Evolutionary conservation across 2,329 filamentous ascomycete genomes (phyloP), one percentile per base, ranked within the genome.

Genomic region (Fonsecaea multimorphosa): DNA sequence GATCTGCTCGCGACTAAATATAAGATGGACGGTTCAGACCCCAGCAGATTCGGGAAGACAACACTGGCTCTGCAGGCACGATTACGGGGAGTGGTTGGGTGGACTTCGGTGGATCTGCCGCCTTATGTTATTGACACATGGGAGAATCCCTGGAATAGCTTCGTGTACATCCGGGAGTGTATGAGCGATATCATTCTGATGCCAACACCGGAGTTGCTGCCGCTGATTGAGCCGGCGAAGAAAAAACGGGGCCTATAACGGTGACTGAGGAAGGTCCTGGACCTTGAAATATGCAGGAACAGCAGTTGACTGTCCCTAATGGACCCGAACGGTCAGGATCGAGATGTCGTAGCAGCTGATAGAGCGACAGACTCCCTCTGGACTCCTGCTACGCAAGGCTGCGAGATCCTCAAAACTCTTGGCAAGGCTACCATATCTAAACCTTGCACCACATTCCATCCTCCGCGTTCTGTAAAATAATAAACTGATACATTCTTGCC

Each of bases 101-200:
- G 70, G 70, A 63, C 62, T 9, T 68, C 61, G 12, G 61, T 72
- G 16, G 67, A 71, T 44, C 69, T 72, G 4, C 70, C 70, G 6
- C 36, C 60, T 6, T 63, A 72, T 58, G 69, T 72, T 14, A 61
- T 72, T 29, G 63, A 71, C 58, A 72, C 70, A 11, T 69, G 68
- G 69, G 68, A 72, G 16, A 72, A 72, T 57, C 70, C 70, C 16
- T 72, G 70, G 70, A 68, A 63, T 40, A 66, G 68, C 36, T 72
- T 72, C 49, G 68, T 66, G 31, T 71, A 70, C 52, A 67, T 72
- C 58, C 49, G 69, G 49, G 63, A 71, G 36, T 70, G 66, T 34
- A 72, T 72, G 70, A 68, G 65, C 52, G 69, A 70, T 27, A 65
- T 72, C 40, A 63, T 72, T 9, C 44, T 72, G 16, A 67, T 72